Percentiles rank a stretch among this genome's conserved stretches.
These are phyloP conservation scores for Mycotypha africana DNA, from an alignment of 371 early-diverging fungal species.

Conservation along the genomic window DNA sequence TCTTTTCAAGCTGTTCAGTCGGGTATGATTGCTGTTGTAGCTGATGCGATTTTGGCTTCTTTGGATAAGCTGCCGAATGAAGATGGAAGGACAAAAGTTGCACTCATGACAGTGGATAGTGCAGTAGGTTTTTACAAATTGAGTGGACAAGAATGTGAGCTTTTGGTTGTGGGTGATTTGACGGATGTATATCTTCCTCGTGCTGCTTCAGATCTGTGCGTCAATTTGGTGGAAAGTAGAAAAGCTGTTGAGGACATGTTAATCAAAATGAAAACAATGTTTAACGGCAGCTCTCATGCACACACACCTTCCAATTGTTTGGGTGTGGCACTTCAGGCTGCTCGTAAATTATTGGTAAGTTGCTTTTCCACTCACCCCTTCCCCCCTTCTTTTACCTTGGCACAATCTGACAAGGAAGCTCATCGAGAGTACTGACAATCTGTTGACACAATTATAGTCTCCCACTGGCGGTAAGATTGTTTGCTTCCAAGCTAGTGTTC, in stretches of 20 bases:
- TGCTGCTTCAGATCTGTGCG: slow-evolving; percentile 70
- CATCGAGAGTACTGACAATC: too few relatives aligned
- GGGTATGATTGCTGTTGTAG: slow-evolving; percentile 51
- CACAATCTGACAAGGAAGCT: neutral
- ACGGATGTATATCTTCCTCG: slow-evolving; percentile 71
- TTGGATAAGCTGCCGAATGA: slow-evolving; percentile 75
- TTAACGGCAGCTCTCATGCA: slow-evolving; percentile 45
- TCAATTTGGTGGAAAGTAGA: slow-evolving; percentile 66
- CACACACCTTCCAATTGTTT: slow-evolving; percentile 53
- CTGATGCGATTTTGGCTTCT: slow-evolving; percentile 56
- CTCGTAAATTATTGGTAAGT: slow-evolving; percentile 62
- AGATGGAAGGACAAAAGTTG: slow-evolving; percentile 72
- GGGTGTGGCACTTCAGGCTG: slow-evolving; percentile 76
- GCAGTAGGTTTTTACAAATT: slow-evolving; percentile 76
- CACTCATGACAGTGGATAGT: slow-evolving; percentile 73
- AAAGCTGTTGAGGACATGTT: slow-evolving; percentile 55
- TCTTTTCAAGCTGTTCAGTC: slow-evolving; percentile 64
- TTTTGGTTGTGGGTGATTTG: slow-evolving; percentile 75
- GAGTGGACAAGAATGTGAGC: slow-evolving; percentile 67
- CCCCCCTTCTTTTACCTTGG: too few relatives aligned
- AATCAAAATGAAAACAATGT: slow-evolving; percentile 58
- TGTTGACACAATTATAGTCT: slow-evolving; percentile 38
- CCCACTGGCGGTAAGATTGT: slow-evolving; percentile 82
- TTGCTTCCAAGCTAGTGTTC: slow-evolving; percentile 61
- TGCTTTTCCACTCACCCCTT: neutral